Conservation (phyloP, 2,329 filamentous ascomycete genomes). For the Arachnomyces sp. region DNA sequence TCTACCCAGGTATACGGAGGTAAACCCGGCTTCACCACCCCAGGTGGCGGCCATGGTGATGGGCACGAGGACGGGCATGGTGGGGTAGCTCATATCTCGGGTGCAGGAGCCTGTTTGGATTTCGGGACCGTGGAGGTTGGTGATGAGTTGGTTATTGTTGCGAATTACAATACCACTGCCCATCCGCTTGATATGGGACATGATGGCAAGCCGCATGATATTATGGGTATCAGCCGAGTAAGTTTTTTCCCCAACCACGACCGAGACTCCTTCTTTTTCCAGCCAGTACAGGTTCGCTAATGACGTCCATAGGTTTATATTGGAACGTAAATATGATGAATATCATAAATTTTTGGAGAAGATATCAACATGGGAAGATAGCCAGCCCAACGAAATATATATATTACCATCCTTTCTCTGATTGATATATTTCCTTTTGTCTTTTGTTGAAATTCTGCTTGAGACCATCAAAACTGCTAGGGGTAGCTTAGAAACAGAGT, state of each 20-base stretch:
- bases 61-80: background rate
- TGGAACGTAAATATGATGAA: background rate
- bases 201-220: background rate
- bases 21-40: constrained; percentile 1
- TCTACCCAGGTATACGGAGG: constrained; percentile 1
- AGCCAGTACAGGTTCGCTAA: background rate
- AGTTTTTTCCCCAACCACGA: background rate
- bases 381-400: too few species aligned
- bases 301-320: constrained; percentile 2
- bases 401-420: too few species aligned
- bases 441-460: too few species aligned
- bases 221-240: constrained; percentile 5
- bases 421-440: too few species aligned
- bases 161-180: constrained; percentile 2
- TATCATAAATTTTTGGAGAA: too few species aligned
- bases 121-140: constrained; percentile 1
- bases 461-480: too few species aligned
- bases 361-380: too few species aligned
- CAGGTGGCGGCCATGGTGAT: background rate
- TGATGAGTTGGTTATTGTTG: constrained; percentile 1
- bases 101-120: background rate
- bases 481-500: too few species aligned
- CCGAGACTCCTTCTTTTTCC: background rate
- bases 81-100: constrained; percentile 1
- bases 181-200: background rate